Evolutionary conservation across 2,329 filamentous ascomycete genomes (phyloP).

Genomic region (Paraphoma sp.): DNA sequence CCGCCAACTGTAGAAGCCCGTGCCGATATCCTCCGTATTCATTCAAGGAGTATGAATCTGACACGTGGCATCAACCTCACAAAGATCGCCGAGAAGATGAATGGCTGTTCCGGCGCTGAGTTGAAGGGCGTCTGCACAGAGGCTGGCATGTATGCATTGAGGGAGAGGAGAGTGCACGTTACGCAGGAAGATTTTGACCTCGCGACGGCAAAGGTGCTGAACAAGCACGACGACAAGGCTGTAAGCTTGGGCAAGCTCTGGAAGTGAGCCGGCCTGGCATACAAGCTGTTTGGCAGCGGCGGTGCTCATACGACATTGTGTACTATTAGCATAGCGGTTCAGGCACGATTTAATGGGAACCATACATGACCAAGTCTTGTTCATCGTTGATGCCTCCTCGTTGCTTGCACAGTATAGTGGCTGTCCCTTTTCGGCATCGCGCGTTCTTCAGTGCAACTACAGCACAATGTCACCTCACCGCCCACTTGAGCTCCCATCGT

Average conservation of each 20-base stretch:
- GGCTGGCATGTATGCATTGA: constrained; percentile 96
- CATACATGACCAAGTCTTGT: no score
- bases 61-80: constrained; percentile 96
- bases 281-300: neutral
- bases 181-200: constrained; percentile 99
- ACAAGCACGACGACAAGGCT: constrained; percentile 99
- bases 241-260: constrained; percentile 87
- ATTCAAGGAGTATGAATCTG: constrained; percentile 97
- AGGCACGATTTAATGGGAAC: neutral
- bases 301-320: constrained; percentile 10
- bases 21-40: constrained; percentile 96
- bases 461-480: neutral
- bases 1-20: constrained; percentile 94
- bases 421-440: neutral
- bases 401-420: neutral
- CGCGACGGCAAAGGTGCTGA: constrained; percentile 97
- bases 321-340: constrained; percentile 24
- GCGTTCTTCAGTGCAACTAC: neutral
- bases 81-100: constrained; percentile 99
- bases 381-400: no score
- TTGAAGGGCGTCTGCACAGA: constrained; percentile 99
- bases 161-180: constrained; percentile 94
- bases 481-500: neutral
- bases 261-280: constrained; percentile 61
- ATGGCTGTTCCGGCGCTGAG: constrained; percentile 96